These are phyloP conservation scores for Lactarius quietus DNA, from an alignment of 768 basidiomycete species.

Conservation along the genomic window DNA sequence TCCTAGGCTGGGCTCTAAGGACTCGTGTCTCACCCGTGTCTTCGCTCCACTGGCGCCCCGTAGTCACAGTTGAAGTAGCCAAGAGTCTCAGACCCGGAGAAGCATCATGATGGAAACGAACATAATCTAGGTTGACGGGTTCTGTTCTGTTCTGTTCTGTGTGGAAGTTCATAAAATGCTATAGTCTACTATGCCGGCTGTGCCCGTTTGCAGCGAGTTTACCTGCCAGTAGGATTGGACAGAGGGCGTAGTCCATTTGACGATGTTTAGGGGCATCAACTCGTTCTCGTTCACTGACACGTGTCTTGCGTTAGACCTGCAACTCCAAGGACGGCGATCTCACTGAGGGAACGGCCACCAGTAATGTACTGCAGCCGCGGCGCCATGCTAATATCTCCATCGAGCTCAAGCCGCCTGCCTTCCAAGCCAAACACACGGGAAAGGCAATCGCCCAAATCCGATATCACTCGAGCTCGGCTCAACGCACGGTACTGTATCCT, in stretches of 20 bases:
- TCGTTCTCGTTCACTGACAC: background rate
- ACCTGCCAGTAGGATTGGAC: background rate
- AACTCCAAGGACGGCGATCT: background rate
- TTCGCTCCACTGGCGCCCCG: background rate
- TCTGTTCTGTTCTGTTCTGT: too few species aligned
- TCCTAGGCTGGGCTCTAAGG: background rate
- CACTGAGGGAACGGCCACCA: background rate
- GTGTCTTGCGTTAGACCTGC: background rate
- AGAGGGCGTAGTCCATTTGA: background rate
- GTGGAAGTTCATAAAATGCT: background rate
- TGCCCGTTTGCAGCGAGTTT: background rate
- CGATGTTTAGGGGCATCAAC: background rate
- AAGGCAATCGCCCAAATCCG: background rate
- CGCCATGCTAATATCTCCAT: conserved; percentile 4
- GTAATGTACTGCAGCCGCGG: background rate
- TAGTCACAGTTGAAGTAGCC: background rate
- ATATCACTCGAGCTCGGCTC: background rate
- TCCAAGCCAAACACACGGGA: conserved; percentile 2
- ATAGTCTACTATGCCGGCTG: background rate
- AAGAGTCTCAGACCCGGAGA: background rate
- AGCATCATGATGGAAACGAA: background rate
- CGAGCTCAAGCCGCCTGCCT: background rate
- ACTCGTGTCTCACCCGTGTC: background rate
- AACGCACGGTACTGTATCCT: background rate
- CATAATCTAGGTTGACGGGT: background rate